Conservation (phyloP, 495 filamentous ascomycete genomes). For the Geopyxis carbonaria region DNA sequence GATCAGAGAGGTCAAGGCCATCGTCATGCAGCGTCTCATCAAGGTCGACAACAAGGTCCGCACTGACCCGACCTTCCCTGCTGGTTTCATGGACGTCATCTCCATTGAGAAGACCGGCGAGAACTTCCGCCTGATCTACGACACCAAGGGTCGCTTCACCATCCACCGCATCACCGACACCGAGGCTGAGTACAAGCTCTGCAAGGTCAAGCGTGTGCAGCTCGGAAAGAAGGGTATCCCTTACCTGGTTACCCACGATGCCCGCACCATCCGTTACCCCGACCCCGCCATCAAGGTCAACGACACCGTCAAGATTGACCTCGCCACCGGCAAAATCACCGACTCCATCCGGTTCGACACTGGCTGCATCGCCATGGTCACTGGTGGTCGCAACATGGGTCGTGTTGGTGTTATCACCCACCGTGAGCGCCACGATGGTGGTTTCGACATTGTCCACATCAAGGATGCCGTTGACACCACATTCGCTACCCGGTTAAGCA, state of each 20-base stretch:
- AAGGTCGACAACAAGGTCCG: slow-evolving; percentile 99
- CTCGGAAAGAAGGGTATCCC: slow-evolving; percentile 98
- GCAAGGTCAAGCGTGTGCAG: slow-evolving; percentile 98
- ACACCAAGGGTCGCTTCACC: slow-evolving; percentile 99
- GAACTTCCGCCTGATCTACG: slow-evolving; percentile 99
- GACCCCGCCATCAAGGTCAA: slow-evolving; percentile 97
- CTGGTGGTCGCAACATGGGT: slow-evolving; percentile 98
- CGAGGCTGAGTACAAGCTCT: slow-evolving; percentile 98
- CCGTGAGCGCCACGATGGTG: slow-evolving; percentile 98
- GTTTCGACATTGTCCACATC: slow-evolving; percentile 98
- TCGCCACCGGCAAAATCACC: slow-evolving; percentile 85
- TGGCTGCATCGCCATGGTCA: slow-evolving; percentile 91
- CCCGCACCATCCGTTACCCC: slow-evolving; percentile 98
- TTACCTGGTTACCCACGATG: slow-evolving; percentile 99
- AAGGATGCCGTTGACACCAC: slow-evolving; percentile 99
- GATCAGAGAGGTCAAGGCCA: slow-evolving; percentile 71
- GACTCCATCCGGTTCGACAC: slow-evolving; percentile 97
- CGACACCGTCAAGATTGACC: slow-evolving; percentile 98
- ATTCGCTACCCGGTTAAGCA: slow-evolving; percentile 94
- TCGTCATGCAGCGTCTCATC: slow-evolving; percentile 98
- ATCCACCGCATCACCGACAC: slow-evolving; percentile 95
- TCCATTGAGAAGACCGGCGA: slow-evolving; percentile 98
- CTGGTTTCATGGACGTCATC: slow-evolving; percentile 99
- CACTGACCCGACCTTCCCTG: slow-evolving; percentile 92
- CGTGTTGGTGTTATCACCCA: slow-evolving; percentile 99